These are phyloP conservation scores for Hippophae tibetana DNA, from an alignment of 306 rosid genomes.

Conservation along the genomic window DNA sequence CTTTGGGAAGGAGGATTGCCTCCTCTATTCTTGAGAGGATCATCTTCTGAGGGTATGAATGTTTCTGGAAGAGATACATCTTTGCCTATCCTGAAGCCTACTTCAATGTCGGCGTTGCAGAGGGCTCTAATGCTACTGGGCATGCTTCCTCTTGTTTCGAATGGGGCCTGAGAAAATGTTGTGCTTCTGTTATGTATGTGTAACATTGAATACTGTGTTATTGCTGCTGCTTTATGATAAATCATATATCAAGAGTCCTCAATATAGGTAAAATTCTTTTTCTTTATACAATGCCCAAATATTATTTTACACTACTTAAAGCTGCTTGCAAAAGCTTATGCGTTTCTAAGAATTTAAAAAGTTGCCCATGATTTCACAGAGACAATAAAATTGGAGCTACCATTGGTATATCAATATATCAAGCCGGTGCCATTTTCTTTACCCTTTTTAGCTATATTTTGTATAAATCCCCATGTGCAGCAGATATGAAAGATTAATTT, in stretches of 20 bases:
- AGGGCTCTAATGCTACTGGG: background rate
- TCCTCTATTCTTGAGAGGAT: background rate
- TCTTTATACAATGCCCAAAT: no score
- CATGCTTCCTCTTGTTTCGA: background rate
- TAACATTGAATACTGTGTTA: background rate
- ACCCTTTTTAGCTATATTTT: no score
- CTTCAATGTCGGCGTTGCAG: conserved; percentile 1
- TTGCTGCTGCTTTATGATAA: background rate
- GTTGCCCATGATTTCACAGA: no score
- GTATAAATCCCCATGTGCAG: no score
- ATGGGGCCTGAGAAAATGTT: background rate
- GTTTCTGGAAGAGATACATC: conserved; percentile 5
- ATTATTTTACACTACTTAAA: no score
- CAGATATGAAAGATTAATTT: no score
- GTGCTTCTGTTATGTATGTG: background rate
- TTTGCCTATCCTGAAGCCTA: conserved; percentile 3
- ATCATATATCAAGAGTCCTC: background rate
- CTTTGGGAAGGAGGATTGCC: background rate
- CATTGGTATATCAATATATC: no score
- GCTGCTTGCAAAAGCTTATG: no score
- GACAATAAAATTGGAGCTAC: no score
- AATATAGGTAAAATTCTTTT: no score
- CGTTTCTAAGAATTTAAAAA: no score
- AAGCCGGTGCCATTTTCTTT: no score
- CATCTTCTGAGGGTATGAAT: background rate